Percentiles rank a stretch among this genome's conserved stretches.
Evolutionary conservation across 306 rosid genomes (phyloP).

Genomic region (Quercus cerris): DNA sequence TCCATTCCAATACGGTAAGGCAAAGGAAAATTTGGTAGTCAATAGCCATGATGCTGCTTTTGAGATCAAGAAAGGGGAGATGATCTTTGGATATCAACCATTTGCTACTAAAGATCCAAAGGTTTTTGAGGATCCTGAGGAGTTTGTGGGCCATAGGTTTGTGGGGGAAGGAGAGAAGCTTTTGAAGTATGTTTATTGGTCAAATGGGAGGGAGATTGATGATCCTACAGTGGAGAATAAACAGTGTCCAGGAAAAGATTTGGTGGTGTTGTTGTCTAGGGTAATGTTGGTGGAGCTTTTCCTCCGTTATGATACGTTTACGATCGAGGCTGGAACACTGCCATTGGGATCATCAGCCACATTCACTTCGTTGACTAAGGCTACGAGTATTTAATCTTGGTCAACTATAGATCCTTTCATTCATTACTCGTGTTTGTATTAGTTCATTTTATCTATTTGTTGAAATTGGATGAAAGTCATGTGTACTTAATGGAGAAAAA

Average conservation of each 20-base stretch:
- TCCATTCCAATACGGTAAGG: constrained; percentile 66
- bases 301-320: constrained; percentile 37
- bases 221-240: constrained; percentile 35
- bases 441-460: too few species aligned
- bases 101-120: constrained; percentile 61
- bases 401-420: not conserved
- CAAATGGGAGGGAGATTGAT: constrained; percentile 41
- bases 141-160: constrained; percentile 41
- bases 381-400: not conserved
- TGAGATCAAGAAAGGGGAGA: constrained; percentile 72
- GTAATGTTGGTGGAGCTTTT: constrained; percentile 38
- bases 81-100: constrained; percentile 73
- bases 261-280: constrained; percentile 27
- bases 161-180: constrained; percentile 34
- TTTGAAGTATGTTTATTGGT: constrained; percentile 50
- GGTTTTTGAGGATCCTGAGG: constrained; percentile 45
- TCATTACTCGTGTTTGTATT: too few species aligned
- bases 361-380: constrained; percentile 26
- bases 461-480: too few species aligned
- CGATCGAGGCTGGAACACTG: constrained; percentile 10
- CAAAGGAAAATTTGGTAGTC: constrained; percentile 56
- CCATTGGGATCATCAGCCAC: constrained; percentile 25
- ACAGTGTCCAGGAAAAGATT: constrained; percentile 46
- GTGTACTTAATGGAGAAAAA: too few species aligned
- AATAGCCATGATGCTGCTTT: constrained; percentile 52